A percentile compares a stretch with the other conserved stretches of the same genome.
Evolutionary conservation across 2,329 filamentous ascomycete species (phyloP).

Genomic region (Aspergillus candidus): DNA sequence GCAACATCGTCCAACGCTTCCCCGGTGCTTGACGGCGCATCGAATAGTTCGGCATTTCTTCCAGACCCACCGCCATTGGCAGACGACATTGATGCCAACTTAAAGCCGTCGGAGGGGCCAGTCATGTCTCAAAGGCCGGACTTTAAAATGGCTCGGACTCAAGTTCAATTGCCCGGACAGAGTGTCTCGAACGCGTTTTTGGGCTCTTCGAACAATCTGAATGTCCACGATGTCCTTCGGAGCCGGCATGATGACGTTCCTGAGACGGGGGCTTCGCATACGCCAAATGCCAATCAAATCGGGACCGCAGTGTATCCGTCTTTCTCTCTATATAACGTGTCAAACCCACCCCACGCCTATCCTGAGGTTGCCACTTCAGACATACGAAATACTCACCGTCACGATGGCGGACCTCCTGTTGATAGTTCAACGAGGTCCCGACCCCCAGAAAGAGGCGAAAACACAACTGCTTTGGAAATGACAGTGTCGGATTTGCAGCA

Average conservation of each 20-base stretch:
- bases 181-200: too few species aligned
- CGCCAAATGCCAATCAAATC: constrained; percentile 6
- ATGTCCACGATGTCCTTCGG: too few species aligned
- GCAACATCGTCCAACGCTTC: constrained; percentile 8
- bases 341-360: constrained; percentile 7
- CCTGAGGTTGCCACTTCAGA: constrained; percentile 9
- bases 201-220: too few species aligned
- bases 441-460: too few species aligned
- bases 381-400: constrained; percentile 3
- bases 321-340: constrained; percentile 10
- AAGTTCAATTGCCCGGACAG: too few species aligned
- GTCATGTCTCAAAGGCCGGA: too few species aligned
- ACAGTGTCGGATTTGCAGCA: constrained; percentile 13
- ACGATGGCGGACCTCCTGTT: not conserved
- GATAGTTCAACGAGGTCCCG: too few species aligned
- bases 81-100: too few species aligned
- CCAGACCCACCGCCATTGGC: too few species aligned
- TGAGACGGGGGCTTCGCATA: constrained; percentile 5
- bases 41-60: not conserved
- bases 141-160: too few species aligned
- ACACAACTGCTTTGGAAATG: constrained; percentile 15
- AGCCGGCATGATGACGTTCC: not conserved
- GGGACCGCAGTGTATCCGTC: constrained; percentile 6
- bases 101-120: too few species aligned
- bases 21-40: not conserved